These are phyloP conservation scores for Cornus florida DNA, from an alignment of 148 eudicot genomes.

Conservation along the genomic window DNA sequence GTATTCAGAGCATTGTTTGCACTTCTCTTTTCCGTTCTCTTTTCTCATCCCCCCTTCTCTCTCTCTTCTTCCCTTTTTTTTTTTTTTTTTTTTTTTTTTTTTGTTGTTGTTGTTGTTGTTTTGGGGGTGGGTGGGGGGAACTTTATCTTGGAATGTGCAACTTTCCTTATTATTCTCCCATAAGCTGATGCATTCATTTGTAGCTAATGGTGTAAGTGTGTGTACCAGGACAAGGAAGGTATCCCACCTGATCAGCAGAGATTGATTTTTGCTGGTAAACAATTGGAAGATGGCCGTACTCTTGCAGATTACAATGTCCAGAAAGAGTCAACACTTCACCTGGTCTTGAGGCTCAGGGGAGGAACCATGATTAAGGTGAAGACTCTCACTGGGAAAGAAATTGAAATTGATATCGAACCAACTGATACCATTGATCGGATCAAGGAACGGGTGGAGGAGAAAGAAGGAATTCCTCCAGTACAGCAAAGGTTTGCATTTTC, in stretches of 20 bases:
- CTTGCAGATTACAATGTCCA: constrained; percentile 43
- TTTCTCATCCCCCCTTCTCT: background rate
- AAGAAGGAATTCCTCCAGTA: constrained; percentile 67
- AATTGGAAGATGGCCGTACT: constrained; percentile 46
- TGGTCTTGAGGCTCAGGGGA: constrained; percentile 48
- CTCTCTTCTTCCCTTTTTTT: background rate
- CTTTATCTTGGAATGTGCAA: too few relatives aligned
- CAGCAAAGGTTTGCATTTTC: constrained; percentile 39
- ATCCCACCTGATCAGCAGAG: constrained; percentile 44
- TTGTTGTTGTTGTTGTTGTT: too few relatives aligned
- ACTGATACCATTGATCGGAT: constrained; percentile 62
- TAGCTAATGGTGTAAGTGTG: background rate
- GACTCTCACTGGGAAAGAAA: constrained; percentile 62
- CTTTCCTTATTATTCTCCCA: background rate
- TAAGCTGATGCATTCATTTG: background rate
- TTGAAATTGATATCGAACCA: constrained; percentile 65
- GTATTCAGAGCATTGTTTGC: too few relatives aligned
- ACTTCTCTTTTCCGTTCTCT: too few relatives aligned
- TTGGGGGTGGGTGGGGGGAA: too few relatives aligned
- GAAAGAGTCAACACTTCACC: constrained; percentile 44
- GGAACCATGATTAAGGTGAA: constrained; percentile 65
- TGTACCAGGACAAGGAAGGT: constrained; percentile 37
- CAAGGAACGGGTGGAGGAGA: constrained; percentile 63
- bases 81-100: too few relatives aligned
- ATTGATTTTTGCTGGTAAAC: constrained; percentile 44